These are phyloP conservation scores for Calvatia gigantea DNA, from an alignment of 768 basidiomycete genomes.

Conservation along the genomic window DNA sequence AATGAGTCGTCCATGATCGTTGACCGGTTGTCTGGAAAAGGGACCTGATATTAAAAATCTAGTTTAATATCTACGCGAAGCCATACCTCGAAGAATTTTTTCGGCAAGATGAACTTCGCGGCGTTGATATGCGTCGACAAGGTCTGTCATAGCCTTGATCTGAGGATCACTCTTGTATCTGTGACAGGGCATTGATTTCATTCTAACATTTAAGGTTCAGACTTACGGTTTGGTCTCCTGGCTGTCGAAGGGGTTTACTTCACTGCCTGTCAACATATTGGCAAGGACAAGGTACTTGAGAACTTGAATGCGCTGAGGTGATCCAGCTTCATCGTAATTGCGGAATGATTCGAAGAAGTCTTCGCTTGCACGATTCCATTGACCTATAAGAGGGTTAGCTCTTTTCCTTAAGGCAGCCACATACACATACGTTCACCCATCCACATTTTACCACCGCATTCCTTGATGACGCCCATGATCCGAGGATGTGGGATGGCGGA, in stretches of 20 bases:
- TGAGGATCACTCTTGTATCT: slow-evolving; percentile 95
- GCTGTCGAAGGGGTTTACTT: slow-evolving; percentile 98
- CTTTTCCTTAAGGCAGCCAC: not conserved
- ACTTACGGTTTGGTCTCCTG: slow-evolving; percentile 97
- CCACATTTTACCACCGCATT: slow-evolving; percentile 99
- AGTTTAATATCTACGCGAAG: not conserved
- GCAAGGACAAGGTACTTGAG: slow-evolving; percentile 97
- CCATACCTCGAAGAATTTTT: slow-evolving; percentile 82
- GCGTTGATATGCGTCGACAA: slow-evolving; percentile 95
- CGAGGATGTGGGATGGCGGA: slow-evolving; percentile 97
- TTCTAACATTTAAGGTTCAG: not conserved
- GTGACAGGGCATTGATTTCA: not conserved
- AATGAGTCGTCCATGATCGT: slow-evolving; percentile 97
- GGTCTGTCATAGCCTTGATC: slow-evolving; percentile 96
- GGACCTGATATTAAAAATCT: not conserved
- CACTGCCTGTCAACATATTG: slow-evolving; percentile 97
- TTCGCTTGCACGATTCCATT: slow-evolving; percentile 95
- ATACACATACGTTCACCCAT: slow-evolving; percentile 85
- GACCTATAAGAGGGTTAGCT: slow-evolving; percentile 45
- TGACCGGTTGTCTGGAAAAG: slow-evolving; percentile 76
- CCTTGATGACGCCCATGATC: slow-evolving; percentile 98
- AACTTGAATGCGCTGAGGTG: slow-evolving; percentile 94
- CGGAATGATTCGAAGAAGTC: slow-evolving; percentile 99
- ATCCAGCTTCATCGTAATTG: slow-evolving; percentile 98
- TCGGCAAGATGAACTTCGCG: slow-evolving; percentile 97